Conservation (phyloP, 495 filamentous ascomycete genomes). For the Talaromyces nanjingensis region DNA sequence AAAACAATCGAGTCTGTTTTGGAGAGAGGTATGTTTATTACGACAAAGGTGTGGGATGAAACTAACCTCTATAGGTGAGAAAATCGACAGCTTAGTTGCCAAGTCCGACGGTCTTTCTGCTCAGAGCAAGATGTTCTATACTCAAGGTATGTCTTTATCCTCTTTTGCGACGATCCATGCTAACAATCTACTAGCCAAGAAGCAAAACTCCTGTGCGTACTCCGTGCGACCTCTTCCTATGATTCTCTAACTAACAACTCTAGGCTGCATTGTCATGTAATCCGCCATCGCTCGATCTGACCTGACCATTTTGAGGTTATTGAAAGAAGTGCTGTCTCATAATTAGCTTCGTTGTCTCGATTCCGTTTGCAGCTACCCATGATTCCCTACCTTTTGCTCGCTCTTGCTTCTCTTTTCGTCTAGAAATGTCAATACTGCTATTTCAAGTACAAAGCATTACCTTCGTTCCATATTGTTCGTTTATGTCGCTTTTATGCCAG, state of each 20-base stretch:
- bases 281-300: background rate
- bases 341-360: background rate
- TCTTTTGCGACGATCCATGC: slow-evolving; percentile 14
- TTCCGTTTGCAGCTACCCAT: background rate
- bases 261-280: slow-evolving; percentile 10
- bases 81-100: slow-evolving; percentile 81
- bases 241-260: background rate
- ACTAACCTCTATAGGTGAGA: slow-evolving; percentile 49
- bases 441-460: slow-evolving; percentile 1
- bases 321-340: background rate
- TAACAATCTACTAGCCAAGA: slow-evolving; percentile 60
- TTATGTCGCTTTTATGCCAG: background rate
- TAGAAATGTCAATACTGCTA: slow-evolving; percentile 1
- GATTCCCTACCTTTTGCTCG: background rate
- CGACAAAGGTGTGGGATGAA: background rate
- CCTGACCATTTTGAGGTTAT: background rate
- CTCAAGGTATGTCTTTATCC: slow-evolving; percentile 41
- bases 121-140: slow-evolving; percentile 97
- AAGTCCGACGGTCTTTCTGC: slow-evolving; percentile 83
- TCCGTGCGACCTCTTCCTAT: slow-evolving; percentile 51
- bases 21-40: slow-evolving; percentile 45
- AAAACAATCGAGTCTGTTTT: slow-evolving; percentile 68
- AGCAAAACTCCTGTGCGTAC: slow-evolving; percentile 91
- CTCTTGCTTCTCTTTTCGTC: background rate
- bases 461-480: background rate